These are phyloP conservation scores for Botrytis byssoidea DNA, from an alignment of 2,329 filamentous ascomycete genomes.

Conservation along the genomic window DNA sequence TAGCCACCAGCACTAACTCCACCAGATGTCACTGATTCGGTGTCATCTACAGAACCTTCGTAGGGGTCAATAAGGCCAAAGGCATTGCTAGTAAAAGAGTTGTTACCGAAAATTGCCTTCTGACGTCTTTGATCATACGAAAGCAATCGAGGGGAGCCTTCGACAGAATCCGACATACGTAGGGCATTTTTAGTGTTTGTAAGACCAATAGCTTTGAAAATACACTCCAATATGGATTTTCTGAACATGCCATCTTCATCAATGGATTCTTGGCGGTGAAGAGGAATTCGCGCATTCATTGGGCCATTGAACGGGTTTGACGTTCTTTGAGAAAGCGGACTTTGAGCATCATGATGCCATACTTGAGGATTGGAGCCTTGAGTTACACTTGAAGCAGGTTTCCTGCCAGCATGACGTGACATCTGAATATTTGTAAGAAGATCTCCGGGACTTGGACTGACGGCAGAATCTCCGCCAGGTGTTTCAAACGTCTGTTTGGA, in stretches of 20 bases:
- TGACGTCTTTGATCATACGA: conserved; percentile 80
- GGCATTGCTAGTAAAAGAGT: conserved; percentile 73
- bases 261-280: conserved; percentile 74
- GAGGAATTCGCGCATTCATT: conserved; percentile 46
- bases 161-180: conserved; percentile 70
- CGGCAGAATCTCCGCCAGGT: conserved; percentile 34
- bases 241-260: conserved; percentile 90
- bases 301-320: conserved; percentile 59
- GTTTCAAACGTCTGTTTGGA: conserved; percentile 37
- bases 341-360: conserved; percentile 37
- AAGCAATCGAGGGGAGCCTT: conserved; percentile 79
- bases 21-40: conserved; percentile 78
- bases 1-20: conserved; percentile 57
- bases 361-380: conserved; percentile 32
- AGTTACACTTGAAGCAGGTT: conserved; percentile 28
- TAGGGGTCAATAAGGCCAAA: conserved; percentile 90
- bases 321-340: conserved; percentile 45
- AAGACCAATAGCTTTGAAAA: conserved; percentile 90
- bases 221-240: conserved; percentile 87
- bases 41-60: conserved; percentile 75
- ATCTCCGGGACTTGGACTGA: conserved; percentile 69
- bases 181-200: conserved; percentile 64
- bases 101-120: conserved; percentile 73
- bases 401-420: conserved; percentile 57
- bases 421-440: conserved; percentile 75